Evolutionary conservation across 306 rosid genomes (phyloP).

Genomic region (Sechiopsis laciniata): DNA sequence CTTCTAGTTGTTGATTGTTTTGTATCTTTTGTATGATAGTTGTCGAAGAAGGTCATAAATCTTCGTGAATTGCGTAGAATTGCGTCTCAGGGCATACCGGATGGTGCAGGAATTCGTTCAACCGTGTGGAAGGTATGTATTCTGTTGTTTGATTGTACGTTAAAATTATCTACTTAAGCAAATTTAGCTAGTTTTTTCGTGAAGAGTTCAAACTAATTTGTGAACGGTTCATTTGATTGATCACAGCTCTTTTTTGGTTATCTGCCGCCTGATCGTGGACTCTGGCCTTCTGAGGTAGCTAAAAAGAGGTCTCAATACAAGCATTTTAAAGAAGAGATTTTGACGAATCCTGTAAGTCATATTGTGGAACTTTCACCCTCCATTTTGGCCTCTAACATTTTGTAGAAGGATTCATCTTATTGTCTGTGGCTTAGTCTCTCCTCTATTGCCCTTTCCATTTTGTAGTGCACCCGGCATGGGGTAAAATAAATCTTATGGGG

Average conservation of each 20-base stretch:
- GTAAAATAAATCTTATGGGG: not conserved
- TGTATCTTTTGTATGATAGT: slow-evolving; percentile 28
- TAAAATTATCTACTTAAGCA: not conserved
- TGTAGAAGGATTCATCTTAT: too few relatives aligned
- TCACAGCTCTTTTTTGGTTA: slow-evolving; percentile 82
- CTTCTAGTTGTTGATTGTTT: slow-evolving; percentile 5
- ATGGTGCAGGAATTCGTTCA: slow-evolving; percentile 84
- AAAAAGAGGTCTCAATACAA: slow-evolving; percentile 91
- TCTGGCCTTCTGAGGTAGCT: slow-evolving; percentile 78
- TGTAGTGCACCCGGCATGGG: not conserved
- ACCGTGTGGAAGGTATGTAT: slow-evolving; percentile 78
- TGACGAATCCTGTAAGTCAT: slow-evolving; percentile 95
- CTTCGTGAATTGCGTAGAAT: slow-evolving; percentile 55
- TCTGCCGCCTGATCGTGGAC: slow-evolving; percentile 73
- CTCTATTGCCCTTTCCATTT: not conserved
- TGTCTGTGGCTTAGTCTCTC: not conserved
- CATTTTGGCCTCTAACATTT: not conserved
- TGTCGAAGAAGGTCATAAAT: slow-evolving; percentile 72
- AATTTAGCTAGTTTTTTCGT: not conserved
- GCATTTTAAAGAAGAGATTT: slow-evolving; percentile 80
- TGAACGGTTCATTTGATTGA: slow-evolving; percentile 15
- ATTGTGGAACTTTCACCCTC: slow-evolving; percentile 12
- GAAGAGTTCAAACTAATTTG: not conserved
- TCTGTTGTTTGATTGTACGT: not conserved
- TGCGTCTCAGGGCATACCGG: slow-evolving; percentile 85